Evolutionary conservation across 306 rosid genomes (phyloP).

Genomic region (Cicer pinnatifidum): DNA sequence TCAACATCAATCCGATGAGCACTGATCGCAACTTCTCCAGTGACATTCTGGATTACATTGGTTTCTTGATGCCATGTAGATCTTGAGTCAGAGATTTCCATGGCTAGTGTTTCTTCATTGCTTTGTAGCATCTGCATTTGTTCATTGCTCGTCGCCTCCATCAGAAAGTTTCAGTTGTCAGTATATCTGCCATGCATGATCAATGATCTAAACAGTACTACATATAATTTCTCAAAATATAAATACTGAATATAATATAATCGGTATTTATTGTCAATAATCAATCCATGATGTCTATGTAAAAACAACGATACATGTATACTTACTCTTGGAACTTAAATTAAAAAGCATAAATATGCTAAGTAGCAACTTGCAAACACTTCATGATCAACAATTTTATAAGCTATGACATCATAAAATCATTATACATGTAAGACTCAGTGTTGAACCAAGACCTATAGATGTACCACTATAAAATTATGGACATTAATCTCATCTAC

Average conservation of each 20-base stretch:
- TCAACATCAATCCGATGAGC: conserved; percentile 44
- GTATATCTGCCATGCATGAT: conserved; percentile 33
- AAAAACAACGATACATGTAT: background rate
- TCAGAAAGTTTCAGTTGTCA: conserved; percentile 43
- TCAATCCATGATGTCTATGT: background rate
- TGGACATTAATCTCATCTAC: conserved; percentile 38
- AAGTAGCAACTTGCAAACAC: conserved; percentile 34
- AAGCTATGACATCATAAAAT: conserved; percentile 8
- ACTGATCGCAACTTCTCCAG: conserved; percentile 47
- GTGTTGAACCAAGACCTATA: conserved; percentile 1
- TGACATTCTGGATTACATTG: conserved; percentile 37
- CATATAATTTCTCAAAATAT: background rate
- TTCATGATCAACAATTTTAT: conserved; percentile 7
- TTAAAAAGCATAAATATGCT: background rate
- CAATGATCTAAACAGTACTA: conserved; percentile 15
- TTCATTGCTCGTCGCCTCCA: conserved; percentile 47
- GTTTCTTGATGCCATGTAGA: conserved; percentile 44
- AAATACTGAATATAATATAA: conserved; percentile 10
- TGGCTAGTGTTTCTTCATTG: conserved; percentile 47
- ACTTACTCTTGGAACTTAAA: background rate
- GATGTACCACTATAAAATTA: conserved; percentile 27
- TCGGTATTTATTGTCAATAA: conserved; percentile 15
- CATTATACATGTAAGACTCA: background rate
- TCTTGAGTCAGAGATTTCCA: conserved; percentile 45
- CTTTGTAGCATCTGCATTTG: conserved; percentile 45